phyloP scores from a whole-genome alignment of 2,329 filamentous ascomycete species.

The Didymella arachidicola region DNA sequence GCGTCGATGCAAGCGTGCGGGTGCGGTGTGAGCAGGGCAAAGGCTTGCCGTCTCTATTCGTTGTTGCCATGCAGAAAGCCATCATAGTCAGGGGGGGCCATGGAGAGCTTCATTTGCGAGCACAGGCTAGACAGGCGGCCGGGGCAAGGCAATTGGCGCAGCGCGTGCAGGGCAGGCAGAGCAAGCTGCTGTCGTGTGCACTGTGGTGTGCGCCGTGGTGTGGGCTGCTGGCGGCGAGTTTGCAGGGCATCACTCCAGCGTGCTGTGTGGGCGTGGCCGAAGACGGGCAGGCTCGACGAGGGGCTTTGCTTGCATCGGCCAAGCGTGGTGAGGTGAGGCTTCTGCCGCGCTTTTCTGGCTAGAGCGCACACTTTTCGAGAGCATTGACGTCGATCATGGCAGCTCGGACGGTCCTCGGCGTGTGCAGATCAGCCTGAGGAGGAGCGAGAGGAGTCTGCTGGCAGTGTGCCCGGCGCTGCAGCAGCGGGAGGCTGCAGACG shows the following conservation, averaged over 20 bases:
- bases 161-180: neutral
- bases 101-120: constrained; percentile 24
- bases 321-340: constrained; percentile 19
- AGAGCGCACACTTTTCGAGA: constrained; percentile 13
- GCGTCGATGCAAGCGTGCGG: constrained; percentile 22
- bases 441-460: constrained; percentile 1
- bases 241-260: neutral
- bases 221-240: neutral
- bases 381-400: constrained; percentile 21
- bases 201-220: neutral
- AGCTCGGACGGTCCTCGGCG: constrained; percentile 23
- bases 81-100: constrained; percentile 31
- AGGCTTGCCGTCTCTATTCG: constrained; percentile 26
- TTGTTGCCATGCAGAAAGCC: constrained; percentile 22
- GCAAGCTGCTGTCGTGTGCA: constrained; percentile 23
- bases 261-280: constrained; percentile 6
- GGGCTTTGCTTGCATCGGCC: constrained; percentile 15
- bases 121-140: constrained; percentile 30
- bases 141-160: constrained; percentile 18
- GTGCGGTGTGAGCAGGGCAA: constrained; percentile 20
- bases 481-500: constrained; percentile 1
- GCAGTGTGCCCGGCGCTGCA: neutral
- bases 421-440: constrained; percentile 15
- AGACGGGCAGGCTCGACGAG: constrained; percentile 13
- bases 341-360: constrained; percentile 13